phyloP scores from a whole-genome alignment of 306 rosid species.

The Prunus mume region DNA sequence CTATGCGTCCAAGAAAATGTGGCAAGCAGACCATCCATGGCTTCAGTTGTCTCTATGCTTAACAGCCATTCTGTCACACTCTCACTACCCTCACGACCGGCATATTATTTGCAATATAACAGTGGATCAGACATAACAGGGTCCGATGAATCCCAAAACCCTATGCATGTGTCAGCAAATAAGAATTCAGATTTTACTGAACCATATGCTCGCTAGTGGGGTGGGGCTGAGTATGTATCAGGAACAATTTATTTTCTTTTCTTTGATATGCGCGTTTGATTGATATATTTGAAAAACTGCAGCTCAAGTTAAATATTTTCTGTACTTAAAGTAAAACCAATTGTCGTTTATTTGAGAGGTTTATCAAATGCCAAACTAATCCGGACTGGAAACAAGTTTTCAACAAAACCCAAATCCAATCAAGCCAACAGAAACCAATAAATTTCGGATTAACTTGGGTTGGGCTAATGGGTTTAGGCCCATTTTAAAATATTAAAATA shows the following conservation, averaged over 20 bases:
- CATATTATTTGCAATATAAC: not conserved
- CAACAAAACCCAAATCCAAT: no score
- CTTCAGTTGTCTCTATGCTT: not conserved
- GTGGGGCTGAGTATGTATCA: not conserved
- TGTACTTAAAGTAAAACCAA: no score
- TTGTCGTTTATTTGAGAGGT: no score
- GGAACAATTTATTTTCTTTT: not conserved
- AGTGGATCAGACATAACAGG: not conserved
- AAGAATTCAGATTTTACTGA: not conserved
- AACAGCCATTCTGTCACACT: not conserved
- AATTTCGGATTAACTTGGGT: no score
- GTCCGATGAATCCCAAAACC: not conserved
- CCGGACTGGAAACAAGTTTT: no score
- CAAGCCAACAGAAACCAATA: no score
- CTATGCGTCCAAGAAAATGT: not conserved
- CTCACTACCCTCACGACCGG: not conserved
- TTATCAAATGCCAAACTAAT: no score
- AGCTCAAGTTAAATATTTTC: no score
- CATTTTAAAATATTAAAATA: no score
- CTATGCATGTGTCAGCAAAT: not conserved
- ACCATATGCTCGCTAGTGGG: not conserved
- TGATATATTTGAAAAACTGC: no score
- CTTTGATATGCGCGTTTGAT: no score
- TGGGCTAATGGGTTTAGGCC: no score
- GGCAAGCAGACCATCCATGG: not conserved